phyloP scores from a whole-genome alignment of 2,329 filamentous ascomycete species.

The Colletotrichum sidae region DNA sequence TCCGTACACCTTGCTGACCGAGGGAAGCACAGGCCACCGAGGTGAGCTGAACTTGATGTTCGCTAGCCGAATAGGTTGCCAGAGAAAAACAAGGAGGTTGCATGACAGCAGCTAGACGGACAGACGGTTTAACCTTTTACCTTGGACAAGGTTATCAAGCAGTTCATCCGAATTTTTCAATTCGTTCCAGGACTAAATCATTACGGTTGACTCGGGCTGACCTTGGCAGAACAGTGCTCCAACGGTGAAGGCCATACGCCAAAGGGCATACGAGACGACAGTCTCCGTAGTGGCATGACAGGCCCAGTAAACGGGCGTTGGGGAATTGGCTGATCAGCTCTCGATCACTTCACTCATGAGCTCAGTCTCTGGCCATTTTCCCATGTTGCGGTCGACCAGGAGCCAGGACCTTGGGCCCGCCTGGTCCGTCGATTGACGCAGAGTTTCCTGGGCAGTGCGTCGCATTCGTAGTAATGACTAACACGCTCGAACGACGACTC shows the following conservation, averaged over 20 bases:
- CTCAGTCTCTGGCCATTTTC: constrained; percentile 4
- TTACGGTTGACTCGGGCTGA: constrained; percentile 5
- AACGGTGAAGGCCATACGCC: no score
- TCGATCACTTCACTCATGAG: constrained; percentile 17
- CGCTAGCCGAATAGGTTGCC: not conserved
- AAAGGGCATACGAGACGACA: not conserved
- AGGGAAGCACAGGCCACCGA: not conserved
- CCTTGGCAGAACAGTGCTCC: not conserved
- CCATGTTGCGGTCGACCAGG: constrained; percentile 3
- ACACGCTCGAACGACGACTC: constrained; percentile 5
- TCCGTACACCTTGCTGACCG: not conserved
- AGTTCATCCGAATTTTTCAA: constrained; percentile 31
- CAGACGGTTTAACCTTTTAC: not conserved
- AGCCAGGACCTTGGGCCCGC: constrained; percentile 21
- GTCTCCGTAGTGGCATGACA: constrained; percentile 10
- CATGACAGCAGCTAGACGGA: not conserved
- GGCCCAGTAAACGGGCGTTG: not conserved
- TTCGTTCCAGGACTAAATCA: constrained; percentile 14
- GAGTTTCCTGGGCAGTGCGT: not conserved
- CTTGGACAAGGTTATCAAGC: constrained; percentile 13
- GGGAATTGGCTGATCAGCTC: not conserved
- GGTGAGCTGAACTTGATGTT: not conserved
- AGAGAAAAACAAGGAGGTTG: constrained; percentile 1
- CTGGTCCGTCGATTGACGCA: constrained; percentile 1
- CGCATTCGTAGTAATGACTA: constrained; percentile 10